Evolutionary conservation across 371 early-diverging fungal genomes (phyloP).

Genomic region (Gilbertella persicaria): DNA sequence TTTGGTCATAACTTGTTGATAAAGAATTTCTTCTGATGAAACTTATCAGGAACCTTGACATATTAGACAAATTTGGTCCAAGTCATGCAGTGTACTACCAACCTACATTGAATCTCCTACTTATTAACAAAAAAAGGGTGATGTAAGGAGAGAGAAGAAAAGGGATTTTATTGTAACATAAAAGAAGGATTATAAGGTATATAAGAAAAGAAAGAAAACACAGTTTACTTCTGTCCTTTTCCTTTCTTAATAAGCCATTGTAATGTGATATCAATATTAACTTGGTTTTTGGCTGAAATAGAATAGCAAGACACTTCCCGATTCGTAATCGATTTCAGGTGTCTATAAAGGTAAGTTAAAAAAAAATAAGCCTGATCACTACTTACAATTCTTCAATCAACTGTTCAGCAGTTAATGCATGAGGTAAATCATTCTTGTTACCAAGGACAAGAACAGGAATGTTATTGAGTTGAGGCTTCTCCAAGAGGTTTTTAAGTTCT

Average conservation of each 20-base stretch:
- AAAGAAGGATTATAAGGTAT: no score
- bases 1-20: no score
- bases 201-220: no score
- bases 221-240: conserved; percentile 61
- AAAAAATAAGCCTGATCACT: conserved; percentile 3
- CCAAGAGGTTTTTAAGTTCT: conserved; percentile 89
- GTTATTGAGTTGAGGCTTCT: conserved; percentile 87
- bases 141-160: no score
- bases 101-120: no score
- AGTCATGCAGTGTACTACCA: no score
- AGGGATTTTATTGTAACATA: no score
- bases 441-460: conserved; percentile 97
- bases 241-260: conserved; percentile 95
- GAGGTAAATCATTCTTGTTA: conserved; percentile 98
- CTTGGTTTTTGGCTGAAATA: conserved; percentile 97
- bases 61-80: no score
- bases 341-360: conserved; percentile 46
- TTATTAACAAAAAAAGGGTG: no score
- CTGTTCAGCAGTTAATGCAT: conserved; percentile 87
- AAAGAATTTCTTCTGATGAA: no score
- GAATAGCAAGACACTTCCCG: conserved; percentile 99
- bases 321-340: conserved; percentile 87
- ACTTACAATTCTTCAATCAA: conserved; percentile 88
- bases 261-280: conserved; percentile 96
- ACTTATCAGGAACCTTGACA: no score